Percentiles rank a stretch among this genome's conserved stretches.
phyloP scores from a whole-genome alignment of 1,284 basidiomycete species.

The Irpex sp. region DNA sequence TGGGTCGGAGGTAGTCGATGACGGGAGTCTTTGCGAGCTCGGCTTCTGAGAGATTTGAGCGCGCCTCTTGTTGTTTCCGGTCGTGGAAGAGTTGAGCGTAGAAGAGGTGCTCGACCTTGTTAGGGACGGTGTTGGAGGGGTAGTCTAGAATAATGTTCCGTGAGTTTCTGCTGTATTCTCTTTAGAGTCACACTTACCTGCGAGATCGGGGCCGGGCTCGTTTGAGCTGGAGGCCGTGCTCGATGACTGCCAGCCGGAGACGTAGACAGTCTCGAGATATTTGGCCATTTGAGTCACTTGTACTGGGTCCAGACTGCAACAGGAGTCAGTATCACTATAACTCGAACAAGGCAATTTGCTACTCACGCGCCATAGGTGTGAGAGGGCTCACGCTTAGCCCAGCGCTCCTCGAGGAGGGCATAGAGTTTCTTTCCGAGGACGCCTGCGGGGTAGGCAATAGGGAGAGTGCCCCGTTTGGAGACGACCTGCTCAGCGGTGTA shows the following conservation, averaged over 20 bases:
- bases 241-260: slow-evolving; percentile 96
- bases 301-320: slow-evolving; percentile 85
- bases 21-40: slow-evolving; percentile 66
- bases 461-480: slow-evolving; percentile 88
- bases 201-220: slow-evolving; percentile 97
- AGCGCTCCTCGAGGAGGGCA: slow-evolving; percentile 64
- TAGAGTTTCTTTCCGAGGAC: slow-evolving; percentile 88
- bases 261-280: slow-evolving; percentile 96
- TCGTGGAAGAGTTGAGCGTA: slow-evolving; percentile 89
- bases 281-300: slow-evolving; percentile 99
- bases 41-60: slow-evolving; percentile 66
- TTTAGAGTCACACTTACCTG: slow-evolving; percentile 49
- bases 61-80: slow-evolving; percentile 79
- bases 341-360: background rate
- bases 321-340: background rate
- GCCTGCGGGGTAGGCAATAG: slow-evolving; percentile 85
- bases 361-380: slow-evolving; percentile 98
- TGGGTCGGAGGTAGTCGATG: slow-evolving; percentile 65
- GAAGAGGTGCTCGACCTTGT: slow-evolving; percentile 88
- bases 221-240: slow-evolving; percentile 91
- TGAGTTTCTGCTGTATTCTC: background rate
- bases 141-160: slow-evolving; percentile 53
- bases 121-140: slow-evolving; percentile 92
- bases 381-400: slow-evolving; percentile 70
- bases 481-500: slow-evolving; percentile 95